Evolutionary conservation across 371 early-diverging fungal genomes (phyloP), one percentile per base, ranked within the genome.

Genomic region (Actinomortierella wolfii): DNA sequence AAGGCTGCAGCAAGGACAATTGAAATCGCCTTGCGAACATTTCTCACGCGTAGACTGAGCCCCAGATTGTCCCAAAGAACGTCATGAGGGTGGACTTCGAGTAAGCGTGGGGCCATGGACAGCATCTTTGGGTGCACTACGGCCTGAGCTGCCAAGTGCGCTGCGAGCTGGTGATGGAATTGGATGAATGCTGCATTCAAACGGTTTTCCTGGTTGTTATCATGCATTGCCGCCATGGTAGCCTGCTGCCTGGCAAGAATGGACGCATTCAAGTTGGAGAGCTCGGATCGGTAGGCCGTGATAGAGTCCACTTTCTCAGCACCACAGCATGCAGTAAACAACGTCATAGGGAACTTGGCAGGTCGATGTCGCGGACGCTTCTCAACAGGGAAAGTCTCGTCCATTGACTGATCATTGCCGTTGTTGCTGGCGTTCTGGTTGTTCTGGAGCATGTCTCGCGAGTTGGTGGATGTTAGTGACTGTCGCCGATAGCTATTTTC

Each of bases 61-160:
- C 50, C 54, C 60, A 91, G 78, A 65, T 94, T 94, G 18, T 85
- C 83, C 94, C 94, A 95, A 61, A 93, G 85, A 21, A 95, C 80
- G 66, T 95, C 94, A 15, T 81, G 80, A 0, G 91, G 87, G 40
- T 88, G 79, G 34, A 93, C 84, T 40, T 88, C 84, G 17, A 86
- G 74, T 48, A 83, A 79, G 3, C 88, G 84, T 40, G 87, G 84
- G 43, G 77, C 81, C 91, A 92, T 90, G 13, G 82, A 80, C 59
- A 86, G 65, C 17, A 89, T 87, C 34, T 73, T 78, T 48, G 83
- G 79, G 61, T 88, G 82, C 18, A 88, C 70, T 26, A 91, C 79
- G 0, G 87, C 76, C 57, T 91, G 88, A 8, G 85, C 84, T 2
- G 94, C 93, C 78, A 93, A 82, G 59, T 95, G 95, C 5, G 94